phyloP scores from a whole-genome alignment of 495 filamentous ascomycete species.

The Cudoniella acicularis region DNA sequence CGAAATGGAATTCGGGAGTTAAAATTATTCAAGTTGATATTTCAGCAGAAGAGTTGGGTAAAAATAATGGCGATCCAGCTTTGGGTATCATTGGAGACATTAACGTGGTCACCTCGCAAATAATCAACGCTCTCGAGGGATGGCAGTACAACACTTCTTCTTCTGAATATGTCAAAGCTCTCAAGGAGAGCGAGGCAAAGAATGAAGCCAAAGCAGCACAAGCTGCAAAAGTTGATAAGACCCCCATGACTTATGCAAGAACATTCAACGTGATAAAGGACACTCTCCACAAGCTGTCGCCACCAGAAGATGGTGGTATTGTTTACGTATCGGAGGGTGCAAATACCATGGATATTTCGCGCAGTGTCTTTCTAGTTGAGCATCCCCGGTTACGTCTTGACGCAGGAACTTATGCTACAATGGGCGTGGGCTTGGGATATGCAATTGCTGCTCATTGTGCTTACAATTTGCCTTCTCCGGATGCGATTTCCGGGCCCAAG shows the following conservation, averaged over 20 bases:
- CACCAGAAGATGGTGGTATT: slow-evolving; percentile 44
- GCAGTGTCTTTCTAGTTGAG: slow-evolving; percentile 55
- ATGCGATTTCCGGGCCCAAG: slow-evolving; percentile 34
- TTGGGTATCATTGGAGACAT: slow-evolving; percentile 54
- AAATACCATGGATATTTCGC: slow-evolving; percentile 66
- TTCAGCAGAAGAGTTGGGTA: slow-evolving; percentile 52
- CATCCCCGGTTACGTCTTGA: slow-evolving; percentile 59
- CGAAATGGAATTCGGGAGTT: slow-evolving; percentile 52
- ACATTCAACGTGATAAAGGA: slow-evolving; percentile 53
- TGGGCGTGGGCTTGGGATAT: slow-evolving; percentile 66
- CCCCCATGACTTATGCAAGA: slow-evolving; percentile 51
- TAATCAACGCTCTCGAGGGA: slow-evolving; percentile 33
- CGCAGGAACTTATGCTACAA: slow-evolving; percentile 63
- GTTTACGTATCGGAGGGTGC: slow-evolving; percentile 65
- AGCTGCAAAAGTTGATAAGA: slow-evolving; percentile 33
- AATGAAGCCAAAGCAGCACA: slow-evolving; percentile 44
- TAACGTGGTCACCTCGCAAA: slow-evolving; percentile 45
- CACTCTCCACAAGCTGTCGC: slow-evolving; percentile 32
- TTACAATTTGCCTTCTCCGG: slow-evolving; percentile 43
- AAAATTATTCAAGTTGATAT: slow-evolving; percentile 61
- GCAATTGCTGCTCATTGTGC: slow-evolving; percentile 59
- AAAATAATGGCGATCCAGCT: slow-evolving; percentile 41
- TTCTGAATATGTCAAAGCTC: slow-evolving; percentile 27
- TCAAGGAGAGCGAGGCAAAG: slow-evolving; percentile 30
- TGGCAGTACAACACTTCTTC: slow-evolving; percentile 44